phyloP scores from a whole-genome alignment of 345 rosid species.

The Moringa oleifera region DNA sequence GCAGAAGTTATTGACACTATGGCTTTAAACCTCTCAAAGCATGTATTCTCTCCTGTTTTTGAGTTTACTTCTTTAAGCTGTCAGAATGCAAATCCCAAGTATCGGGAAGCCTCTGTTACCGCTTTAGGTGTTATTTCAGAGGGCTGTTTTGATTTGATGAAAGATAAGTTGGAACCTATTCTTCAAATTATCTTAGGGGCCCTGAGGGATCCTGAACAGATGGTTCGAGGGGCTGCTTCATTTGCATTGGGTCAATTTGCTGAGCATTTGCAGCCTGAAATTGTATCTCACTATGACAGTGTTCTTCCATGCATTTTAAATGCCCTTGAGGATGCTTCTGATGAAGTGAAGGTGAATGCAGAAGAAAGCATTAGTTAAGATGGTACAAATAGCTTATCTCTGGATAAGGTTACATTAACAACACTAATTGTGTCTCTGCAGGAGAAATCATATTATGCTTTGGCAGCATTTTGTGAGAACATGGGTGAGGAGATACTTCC shows the following conservation, averaged over 20 bases:
- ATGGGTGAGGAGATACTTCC: conserved; percentile 97
- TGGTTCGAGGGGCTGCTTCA: conserved; percentile 99
- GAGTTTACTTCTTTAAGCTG: conserved; percentile 83
- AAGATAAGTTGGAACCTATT: conserved; percentile 74
- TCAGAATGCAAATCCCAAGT: conserved; percentile 72
- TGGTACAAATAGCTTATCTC: conserved; percentile 7
- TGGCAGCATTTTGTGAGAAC: conserved; percentile 98
- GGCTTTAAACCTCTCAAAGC: conserved; percentile 89
- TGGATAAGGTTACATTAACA: conserved; percentile 2
- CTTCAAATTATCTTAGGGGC: conserved; percentile 81
- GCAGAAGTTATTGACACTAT: conserved; percentile 99
- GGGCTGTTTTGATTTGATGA: conserved; percentile 86
- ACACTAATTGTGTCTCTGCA: conserved; percentile 20
- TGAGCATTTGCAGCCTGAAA: conserved; percentile 98
- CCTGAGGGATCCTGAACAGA: conserved; percentile 84
- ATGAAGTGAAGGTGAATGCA: conserved; percentile 85
- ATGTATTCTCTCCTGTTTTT: conserved; percentile 65
- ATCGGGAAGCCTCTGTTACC: conserved; percentile 91
- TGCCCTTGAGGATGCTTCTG: conserved; percentile 92
- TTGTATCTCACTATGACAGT: conserved; percentile 66
- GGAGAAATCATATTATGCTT: conserved; percentile 98
- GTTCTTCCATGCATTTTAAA: conserved; percentile 89
- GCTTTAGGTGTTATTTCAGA: conserved; percentile 93
- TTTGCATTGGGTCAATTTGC: conserved; percentile 98
- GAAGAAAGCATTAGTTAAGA: conserved; percentile 1